phyloP scores from a whole-genome alignment of 2,329 filamentous ascomycete species.

The Exophiala xenobiotica region DNA sequence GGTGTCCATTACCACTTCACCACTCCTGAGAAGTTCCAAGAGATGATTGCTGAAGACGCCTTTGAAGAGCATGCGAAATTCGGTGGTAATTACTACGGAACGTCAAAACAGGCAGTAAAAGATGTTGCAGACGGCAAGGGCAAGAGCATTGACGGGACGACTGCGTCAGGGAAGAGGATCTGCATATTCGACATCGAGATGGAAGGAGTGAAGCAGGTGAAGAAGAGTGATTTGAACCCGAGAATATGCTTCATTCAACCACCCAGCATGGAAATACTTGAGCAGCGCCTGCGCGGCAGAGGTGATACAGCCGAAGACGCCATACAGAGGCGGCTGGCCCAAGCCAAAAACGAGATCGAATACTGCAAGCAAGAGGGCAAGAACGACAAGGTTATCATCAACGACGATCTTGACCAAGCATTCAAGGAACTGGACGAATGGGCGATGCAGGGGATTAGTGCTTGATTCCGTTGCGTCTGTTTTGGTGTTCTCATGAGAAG shows the following conservation, averaged over 20 bases:
- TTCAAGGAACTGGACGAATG: slow-evolving; percentile 56
- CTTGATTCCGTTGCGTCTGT: background rate
- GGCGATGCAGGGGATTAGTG: slow-evolving; percentile 41
- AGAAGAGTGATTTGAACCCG: slow-evolving; percentile 69
- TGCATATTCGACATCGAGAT: slow-evolving; percentile 96
- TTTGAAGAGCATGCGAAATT: slow-evolving; percentile 90
- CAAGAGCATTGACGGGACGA: slow-evolving; percentile 29
- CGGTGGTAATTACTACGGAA: slow-evolving; percentile 83
- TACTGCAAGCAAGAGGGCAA: slow-evolving; percentile 67
- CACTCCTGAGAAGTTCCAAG: slow-evolving; percentile 64
- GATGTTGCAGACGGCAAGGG: slow-evolving; percentile 66
- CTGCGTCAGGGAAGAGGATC: slow-evolving; percentile 62
- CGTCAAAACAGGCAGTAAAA: slow-evolving; percentile 74
- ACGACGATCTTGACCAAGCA: slow-evolving; percentile 62
- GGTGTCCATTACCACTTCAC: slow-evolving; percentile 82
- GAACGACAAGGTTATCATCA: slow-evolving; percentile 65
- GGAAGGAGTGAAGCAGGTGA: slow-evolving; percentile 94
- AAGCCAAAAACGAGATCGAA: slow-evolving; percentile 72
- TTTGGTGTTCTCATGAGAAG: background rate
- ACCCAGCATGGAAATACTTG: slow-evolving; percentile 71
- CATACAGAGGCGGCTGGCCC: slow-evolving; percentile 66
- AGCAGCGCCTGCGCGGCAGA: slow-evolving; percentile 69
- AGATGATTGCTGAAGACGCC: slow-evolving; percentile 64
- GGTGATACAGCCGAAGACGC: slow-evolving; percentile 76
- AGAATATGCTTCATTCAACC: slow-evolving; percentile 84